Evolutionary conservation across 2,329 filamentous ascomycete species (phyloP).

Genomic region (Cladosporium sp.): DNA sequence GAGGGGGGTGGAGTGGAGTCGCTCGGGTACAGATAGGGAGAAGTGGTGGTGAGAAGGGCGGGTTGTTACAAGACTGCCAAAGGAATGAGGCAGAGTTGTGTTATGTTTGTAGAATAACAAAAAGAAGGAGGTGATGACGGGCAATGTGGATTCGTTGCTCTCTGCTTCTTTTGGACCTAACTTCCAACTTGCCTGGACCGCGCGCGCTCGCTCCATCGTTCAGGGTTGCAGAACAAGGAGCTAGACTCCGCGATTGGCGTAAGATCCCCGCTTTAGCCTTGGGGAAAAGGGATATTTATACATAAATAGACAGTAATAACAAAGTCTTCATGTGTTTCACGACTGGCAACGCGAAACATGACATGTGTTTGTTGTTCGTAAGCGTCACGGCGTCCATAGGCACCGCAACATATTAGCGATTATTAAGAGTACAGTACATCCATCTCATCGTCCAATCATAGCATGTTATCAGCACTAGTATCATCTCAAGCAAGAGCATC

Average conservation of each 20-base stretch:
- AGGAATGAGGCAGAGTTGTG: constrained; percentile 16
- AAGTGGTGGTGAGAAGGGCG: neutral
- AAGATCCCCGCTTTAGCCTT: neutral
- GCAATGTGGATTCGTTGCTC: neutral
- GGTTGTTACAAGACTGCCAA: constrained; percentile 6
- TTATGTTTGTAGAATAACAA: neutral
- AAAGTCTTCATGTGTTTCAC: neutral
- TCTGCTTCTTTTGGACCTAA: neutral
- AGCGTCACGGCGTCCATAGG: neutral
- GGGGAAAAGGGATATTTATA: neutral
- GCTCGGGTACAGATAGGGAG: neutral
- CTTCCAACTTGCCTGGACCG: neutral
- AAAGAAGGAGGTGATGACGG: neutral
- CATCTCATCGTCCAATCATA: constrained; percentile 8
- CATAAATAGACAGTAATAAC: neutral
- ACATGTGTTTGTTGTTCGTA: neutral
- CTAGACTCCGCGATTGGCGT: neutral
- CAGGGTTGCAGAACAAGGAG: neutral
- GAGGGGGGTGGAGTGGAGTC: neutral
- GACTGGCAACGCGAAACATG: neutral
- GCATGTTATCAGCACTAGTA: neutral
- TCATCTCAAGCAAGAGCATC: neutral
- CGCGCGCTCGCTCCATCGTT: neutral
- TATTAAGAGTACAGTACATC: constrained; percentile 7
- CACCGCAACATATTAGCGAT: neutral